Evolutionary conservation across 345 rosid species (phyloP).

Genomic region (Aquilaria malaccensis): DNA sequence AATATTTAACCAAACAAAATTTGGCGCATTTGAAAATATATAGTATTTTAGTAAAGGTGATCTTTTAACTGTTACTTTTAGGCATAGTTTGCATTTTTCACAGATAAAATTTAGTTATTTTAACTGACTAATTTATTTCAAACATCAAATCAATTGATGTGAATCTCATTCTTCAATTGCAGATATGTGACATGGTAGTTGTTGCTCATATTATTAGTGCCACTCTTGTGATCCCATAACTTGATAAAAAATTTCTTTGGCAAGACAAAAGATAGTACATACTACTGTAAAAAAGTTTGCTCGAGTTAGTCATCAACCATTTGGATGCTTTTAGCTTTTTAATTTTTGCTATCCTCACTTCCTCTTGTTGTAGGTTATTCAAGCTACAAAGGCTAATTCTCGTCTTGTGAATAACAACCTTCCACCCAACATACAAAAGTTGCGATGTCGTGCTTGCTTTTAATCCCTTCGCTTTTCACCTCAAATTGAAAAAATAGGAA

Average conservation of each 20-base stretch:
- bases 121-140: too few relatives aligned
- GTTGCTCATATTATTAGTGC: conserved; percentile 86
- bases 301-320: too few relatives aligned
- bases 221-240: conserved; percentile 86
- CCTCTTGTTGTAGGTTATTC: conserved; percentile 40
- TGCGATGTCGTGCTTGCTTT: conserved; percentile 86
- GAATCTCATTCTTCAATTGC: conserved; percentile 15
- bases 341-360: neutral
- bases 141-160: too few relatives aligned
- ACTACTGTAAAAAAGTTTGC: too few relatives aligned
- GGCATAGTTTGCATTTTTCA: too few relatives aligned
- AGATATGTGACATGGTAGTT: conserved; percentile 99
- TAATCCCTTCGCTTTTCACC: conserved; percentile 76
- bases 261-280: conserved; percentile 61
- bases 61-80: too few relatives aligned
- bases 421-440: conserved; percentile 72
- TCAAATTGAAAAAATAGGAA: conserved; percentile 67
- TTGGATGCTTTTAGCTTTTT: neutral
- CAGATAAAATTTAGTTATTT: too few relatives aligned
- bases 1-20: too few relatives aligned
- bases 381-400: conserved; percentile 89
- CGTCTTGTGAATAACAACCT: conserved; percentile 84
- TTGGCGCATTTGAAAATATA: too few relatives aligned
- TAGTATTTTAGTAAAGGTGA: too few relatives aligned
- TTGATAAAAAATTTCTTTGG: conserved; percentile 92